These are phyloP conservation scores for Fusarium sp. DNA, from an alignment of 2,329 filamentous ascomycete genomes.

Conservation along the genomic window DNA sequence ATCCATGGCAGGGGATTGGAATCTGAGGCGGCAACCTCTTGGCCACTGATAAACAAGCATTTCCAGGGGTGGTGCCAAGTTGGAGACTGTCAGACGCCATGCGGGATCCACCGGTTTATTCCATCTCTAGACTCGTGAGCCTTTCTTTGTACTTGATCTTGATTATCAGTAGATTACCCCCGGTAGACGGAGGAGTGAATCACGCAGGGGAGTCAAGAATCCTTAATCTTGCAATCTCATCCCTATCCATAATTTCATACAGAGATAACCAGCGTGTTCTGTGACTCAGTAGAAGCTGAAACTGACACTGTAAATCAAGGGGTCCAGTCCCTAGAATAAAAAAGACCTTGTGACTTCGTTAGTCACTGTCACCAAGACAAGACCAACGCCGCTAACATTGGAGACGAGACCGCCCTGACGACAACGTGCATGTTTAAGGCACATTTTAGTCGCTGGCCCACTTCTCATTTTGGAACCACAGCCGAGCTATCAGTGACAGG, in stretches of 20 bases:
- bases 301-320: constrained; percentile 29
- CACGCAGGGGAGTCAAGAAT: background rate
- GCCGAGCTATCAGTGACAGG: constrained; percentile 14
- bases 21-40: constrained; percentile 29
- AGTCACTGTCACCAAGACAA: constrained; percentile 2
- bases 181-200: constrained; percentile 14
- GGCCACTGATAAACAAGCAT: constrained; percentile 45
- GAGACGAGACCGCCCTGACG: constrained; percentile 27
- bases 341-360: constrained; percentile 33
- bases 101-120: constrained; percentile 5
- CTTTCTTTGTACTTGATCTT: constrained; percentile 2
- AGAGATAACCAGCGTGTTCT: constrained; percentile 1
- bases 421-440: constrained; percentile 39
- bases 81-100: no score
- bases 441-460: constrained; percentile 30
- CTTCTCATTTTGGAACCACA: constrained; percentile 30
- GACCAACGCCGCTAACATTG: constrained; percentile 26
- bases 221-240: constrained; percentile 12
- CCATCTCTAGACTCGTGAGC: no score
- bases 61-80: constrained; percentile 34
- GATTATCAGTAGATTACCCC: constrained; percentile 25
- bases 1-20: constrained; percentile 35
- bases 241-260: background rate
- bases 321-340: constrained; percentile 10
- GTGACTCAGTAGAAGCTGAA: constrained; percentile 8